Evolutionary conservation across 1,284 basidiomycete species (phyloP).

Genomic region (Puccinia hordei): DNA sequence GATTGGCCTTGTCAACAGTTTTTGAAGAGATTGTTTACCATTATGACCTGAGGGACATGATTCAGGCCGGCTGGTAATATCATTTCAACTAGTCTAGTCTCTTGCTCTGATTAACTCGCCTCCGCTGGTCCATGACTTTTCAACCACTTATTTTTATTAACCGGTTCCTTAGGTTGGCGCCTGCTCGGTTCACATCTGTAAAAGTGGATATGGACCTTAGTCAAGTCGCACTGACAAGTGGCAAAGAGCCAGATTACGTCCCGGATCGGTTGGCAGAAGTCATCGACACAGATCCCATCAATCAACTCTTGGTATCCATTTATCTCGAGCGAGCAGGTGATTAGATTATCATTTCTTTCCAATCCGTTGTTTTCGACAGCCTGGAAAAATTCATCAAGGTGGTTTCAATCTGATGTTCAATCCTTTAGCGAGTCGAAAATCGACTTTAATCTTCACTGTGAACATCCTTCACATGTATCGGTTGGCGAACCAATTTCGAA

Average conservation of each 20-base stretch:
- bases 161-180: constrained; percentile 69
- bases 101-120: not conserved
- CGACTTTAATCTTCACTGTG: constrained; percentile 88
- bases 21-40: constrained; percentile 94
- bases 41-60: constrained; percentile 70
- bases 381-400: constrained; percentile 12
- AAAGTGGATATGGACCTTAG: constrained; percentile 72
- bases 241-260: constrained; percentile 72
- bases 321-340: constrained; percentile 79
- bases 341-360: constrained; percentile 55
- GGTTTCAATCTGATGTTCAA: not conserved
- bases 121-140: not conserved
- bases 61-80: constrained; percentile 79
- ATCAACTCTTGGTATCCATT: constrained; percentile 73
- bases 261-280: constrained; percentile 73
- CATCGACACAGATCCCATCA: constrained; percentile 75
- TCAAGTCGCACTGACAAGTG: constrained; percentile 67
- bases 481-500: constrained; percentile 73
- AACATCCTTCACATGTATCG: constrained; percentile 79
- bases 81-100: not conserved
- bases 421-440: constrained; percentile 67
- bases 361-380: not conserved
- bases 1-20: constrained; percentile 80
- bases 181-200: constrained; percentile 79
- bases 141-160: not conserved